phyloP scores from a whole-genome alignment of 140 eudicot genomes.

The Erigeron philadelphicus region DNA sequence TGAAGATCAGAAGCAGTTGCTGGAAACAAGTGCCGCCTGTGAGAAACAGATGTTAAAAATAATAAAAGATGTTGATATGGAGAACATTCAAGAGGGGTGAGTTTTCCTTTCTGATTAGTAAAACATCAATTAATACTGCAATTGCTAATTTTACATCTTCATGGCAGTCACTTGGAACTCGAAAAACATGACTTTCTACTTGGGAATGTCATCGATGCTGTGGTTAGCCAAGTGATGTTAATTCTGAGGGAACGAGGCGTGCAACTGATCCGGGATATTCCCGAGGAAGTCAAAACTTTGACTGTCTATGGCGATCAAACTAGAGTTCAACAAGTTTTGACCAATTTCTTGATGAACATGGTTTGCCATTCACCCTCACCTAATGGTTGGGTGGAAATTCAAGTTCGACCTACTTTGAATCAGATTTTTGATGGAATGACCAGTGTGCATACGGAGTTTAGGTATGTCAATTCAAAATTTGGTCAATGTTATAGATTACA shows the following conservation, averaged over 20 bases:
- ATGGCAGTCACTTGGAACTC: constrained; percentile 63
- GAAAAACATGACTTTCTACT: constrained; percentile 71
- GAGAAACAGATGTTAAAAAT: constrained; percentile 86
- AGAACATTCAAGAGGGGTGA: constrained; percentile 75
- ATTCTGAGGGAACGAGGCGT: constrained; percentile 65
- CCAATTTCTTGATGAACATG: constrained; percentile 78
- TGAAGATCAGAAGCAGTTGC: constrained; percentile 69
- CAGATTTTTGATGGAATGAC: constrained; percentile 49
- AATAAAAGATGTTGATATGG: constrained; percentile 70
- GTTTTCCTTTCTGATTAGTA: constrained; percentile 14
- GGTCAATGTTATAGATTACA: neutral
- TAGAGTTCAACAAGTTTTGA: constrained; percentile 74
- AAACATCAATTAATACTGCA: neutral
- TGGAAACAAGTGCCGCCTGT: constrained; percentile 74
- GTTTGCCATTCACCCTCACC: constrained; percentile 69
- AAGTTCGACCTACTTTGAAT: constrained; percentile 64
- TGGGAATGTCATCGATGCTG: constrained; percentile 83
- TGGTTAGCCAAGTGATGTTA: constrained; percentile 80
- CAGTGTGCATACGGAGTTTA: constrained; percentile 56
- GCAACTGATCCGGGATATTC: constrained; percentile 82
- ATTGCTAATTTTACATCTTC: constrained; percentile 17
- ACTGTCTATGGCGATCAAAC: constrained; percentile 70
- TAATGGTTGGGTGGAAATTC: constrained; percentile 87
- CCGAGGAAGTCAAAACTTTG: constrained; percentile 73
- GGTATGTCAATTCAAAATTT: constrained; percentile 36